These are phyloP conservation scores for Scleroderma bovista DNA, from an alignment of 768 basidiomycete species.

Conservation along the genomic window DNA sequence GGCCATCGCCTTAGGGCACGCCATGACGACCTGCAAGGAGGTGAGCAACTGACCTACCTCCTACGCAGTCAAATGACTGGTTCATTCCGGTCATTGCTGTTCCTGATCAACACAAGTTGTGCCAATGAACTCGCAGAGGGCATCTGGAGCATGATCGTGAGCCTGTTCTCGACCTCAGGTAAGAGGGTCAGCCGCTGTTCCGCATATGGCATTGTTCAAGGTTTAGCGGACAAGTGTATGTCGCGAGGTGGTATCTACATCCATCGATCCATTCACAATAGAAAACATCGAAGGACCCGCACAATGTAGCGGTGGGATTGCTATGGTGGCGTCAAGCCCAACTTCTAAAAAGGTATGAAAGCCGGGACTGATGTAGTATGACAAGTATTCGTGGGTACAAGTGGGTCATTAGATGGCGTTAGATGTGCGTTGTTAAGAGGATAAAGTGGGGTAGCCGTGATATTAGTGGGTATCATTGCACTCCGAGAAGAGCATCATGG, in stretches of 20 bases:
- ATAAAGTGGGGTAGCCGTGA: constrained; percentile 24
- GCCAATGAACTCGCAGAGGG: neutral
- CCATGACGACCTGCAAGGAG: constrained; percentile 20
- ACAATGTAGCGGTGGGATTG: neutral
- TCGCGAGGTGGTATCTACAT: constrained; percentile 5
- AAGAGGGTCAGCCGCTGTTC: constrained; percentile 10
- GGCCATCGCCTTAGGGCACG: constrained; percentile 12
- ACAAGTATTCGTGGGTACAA: constrained; percentile 23
- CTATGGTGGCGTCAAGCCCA: constrained; percentile 3
- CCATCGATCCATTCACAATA: too few species aligned
- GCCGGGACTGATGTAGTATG: neutral
- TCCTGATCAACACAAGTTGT: constrained; percentile 5
- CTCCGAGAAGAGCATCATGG: constrained; percentile 9
- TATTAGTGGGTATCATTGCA: constrained; percentile 30
- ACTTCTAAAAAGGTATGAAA: constrained; percentile 6
- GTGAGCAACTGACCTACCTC: constrained; percentile 2
- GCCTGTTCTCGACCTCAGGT: neutral
- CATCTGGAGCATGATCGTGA: neutral
- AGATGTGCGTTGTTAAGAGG: constrained; percentile 7
- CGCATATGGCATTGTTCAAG: constrained; percentile 24
- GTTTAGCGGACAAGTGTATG: constrained; percentile 2
- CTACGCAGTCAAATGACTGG: constrained; percentile 11
- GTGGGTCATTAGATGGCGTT: constrained; percentile 21
- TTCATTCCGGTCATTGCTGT: constrained; percentile 2
- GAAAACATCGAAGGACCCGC: constrained; percentile 6